phyloP scores from a whole-genome alignment of 306 rosid genomes.

The Alnus glutinosa region DNA sequence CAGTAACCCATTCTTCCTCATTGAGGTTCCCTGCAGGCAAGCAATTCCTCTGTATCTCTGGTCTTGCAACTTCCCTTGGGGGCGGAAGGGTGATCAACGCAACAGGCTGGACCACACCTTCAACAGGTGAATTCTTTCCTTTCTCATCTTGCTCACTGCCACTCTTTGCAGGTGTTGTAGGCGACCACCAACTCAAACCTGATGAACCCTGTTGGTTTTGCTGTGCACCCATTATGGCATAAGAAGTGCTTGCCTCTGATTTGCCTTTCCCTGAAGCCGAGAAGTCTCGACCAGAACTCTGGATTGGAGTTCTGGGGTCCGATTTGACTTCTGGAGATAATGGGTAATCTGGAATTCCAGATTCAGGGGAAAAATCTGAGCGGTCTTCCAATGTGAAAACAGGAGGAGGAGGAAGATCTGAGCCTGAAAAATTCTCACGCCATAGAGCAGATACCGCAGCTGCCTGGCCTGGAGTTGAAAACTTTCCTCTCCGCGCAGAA shows the following conservation, averaged over 20 bases:
- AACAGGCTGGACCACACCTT: constrained; percentile 89
- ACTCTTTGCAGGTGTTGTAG: constrained; percentile 73
- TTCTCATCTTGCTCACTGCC: constrained; percentile 75
- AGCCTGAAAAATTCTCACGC: constrained; percentile 70
- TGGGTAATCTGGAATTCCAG: constrained; percentile 83
- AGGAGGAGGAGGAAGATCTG: constrained; percentile 98
- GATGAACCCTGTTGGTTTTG: constrained; percentile 64
- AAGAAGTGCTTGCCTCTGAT: constrained; percentile 78
- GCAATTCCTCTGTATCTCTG: constrained; percentile 73
- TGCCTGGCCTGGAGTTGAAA: constrained; percentile 84
- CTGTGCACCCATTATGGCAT: constrained; percentile 65
- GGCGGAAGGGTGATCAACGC: constrained; percentile 89
- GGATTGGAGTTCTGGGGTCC: constrained; percentile 61
- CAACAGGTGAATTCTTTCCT: constrained; percentile 88
- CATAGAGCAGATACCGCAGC: constrained; percentile 79
- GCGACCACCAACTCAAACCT: constrained; percentile 79
- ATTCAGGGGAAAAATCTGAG: constrained; percentile 88
- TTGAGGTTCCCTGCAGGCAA: constrained; percentile 68
- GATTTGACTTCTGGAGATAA: constrained; percentile 80
- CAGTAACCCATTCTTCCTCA: constrained; percentile 97
- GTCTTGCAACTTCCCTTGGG: constrained; percentile 89
- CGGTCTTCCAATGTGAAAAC: constrained; percentile 88
- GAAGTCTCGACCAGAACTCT: constrained; percentile 54
- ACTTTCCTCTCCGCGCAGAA: constrained; percentile 68
- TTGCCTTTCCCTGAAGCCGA: constrained; percentile 56